These are phyloP conservation scores for Eucalyptus camaldulensis DNA, from an alignment of 345 rosid genomes.

Conservation along the genomic window DNA sequence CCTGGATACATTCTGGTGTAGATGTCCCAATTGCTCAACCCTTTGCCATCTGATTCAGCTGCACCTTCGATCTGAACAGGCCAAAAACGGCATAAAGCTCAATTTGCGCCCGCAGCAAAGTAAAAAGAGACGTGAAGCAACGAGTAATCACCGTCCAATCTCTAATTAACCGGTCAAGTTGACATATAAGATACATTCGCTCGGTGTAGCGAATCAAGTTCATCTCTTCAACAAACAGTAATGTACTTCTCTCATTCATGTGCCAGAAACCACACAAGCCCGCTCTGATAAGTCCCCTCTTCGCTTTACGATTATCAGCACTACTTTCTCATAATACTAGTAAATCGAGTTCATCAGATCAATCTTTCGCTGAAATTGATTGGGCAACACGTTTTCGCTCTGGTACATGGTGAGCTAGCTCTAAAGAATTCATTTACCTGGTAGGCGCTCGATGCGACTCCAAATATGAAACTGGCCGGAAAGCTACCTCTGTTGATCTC, in stretches of 20 bases:
- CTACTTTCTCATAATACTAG: not conserved
- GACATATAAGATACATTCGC: not conserved
- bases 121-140: not conserved
- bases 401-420: not conserved
- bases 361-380: not conserved
- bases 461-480: conserved; percentile 4
- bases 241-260: not conserved
- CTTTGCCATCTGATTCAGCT: not conserved
- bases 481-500: conserved; percentile 2
- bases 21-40: conserved; percentile 4
- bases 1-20: not conserved
- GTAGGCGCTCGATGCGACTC: conserved; percentile 6
- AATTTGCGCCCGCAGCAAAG: not conserved
- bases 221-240: not conserved
- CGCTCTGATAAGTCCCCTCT: not conserved
- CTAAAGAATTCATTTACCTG: not conserved
- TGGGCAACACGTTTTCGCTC: not conserved
- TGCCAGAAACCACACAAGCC: not conserved
- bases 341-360: not conserved
- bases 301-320: not conserved
- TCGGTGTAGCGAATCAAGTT: not conserved
- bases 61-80: conserved; percentile 8
- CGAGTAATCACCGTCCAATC: not conserved
- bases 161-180: not conserved
- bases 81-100: not conserved